phyloP scores from a whole-genome alignment of 768 basidiomycete species.

The Exidia glandulosa region DNA sequence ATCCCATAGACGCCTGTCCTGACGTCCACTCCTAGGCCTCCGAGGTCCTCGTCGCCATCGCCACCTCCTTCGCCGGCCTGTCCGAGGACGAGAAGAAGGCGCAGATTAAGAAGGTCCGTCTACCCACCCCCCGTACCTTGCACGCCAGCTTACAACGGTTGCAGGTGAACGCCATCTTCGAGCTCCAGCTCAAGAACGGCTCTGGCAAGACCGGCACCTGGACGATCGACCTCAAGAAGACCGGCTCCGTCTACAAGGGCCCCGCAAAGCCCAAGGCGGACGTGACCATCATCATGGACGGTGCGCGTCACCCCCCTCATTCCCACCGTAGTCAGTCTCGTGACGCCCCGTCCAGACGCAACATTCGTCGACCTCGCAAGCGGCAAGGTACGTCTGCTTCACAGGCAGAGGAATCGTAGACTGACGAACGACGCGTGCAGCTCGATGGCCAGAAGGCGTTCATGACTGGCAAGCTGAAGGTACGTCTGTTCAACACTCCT shows the following conservation, averaged over 20 bases:
- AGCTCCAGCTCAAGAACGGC: conserved; percentile 67
- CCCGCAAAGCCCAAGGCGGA: conserved; percentile 58
- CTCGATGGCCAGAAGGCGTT: conserved; percentile 90
- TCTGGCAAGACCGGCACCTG: conserved; percentile 63
- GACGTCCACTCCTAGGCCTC: conserved; percentile 66
- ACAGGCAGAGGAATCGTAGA: conserved; percentile 60
- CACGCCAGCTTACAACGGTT: not conserved
- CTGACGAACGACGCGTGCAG: conserved; percentile 69
- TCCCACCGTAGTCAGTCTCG: too few relatives aligned
- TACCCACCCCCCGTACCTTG: not conserved
- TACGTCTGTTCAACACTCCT: not conserved
- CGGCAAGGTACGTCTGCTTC: too few relatives aligned
- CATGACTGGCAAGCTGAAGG: conserved; percentile 88
- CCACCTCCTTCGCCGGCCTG: conserved; percentile 38
- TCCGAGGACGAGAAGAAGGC: conserved; percentile 52
- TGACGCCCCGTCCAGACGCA: not conserved
- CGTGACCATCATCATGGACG: conserved; percentile 64
- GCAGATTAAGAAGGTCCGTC: conserved; percentile 58
- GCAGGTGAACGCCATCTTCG: conserved; percentile 82
- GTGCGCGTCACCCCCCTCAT: too few relatives aligned
- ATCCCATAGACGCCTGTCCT: too few relatives aligned
- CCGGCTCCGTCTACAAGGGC: conserved; percentile 67
- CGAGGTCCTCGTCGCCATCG: conserved; percentile 46
- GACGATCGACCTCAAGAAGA: conserved; percentile 91
- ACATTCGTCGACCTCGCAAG: not conserved